phyloP scores from a whole-genome alignment of 2,329 filamentous ascomycete species.

The Aspergillus jensenii region DNA sequence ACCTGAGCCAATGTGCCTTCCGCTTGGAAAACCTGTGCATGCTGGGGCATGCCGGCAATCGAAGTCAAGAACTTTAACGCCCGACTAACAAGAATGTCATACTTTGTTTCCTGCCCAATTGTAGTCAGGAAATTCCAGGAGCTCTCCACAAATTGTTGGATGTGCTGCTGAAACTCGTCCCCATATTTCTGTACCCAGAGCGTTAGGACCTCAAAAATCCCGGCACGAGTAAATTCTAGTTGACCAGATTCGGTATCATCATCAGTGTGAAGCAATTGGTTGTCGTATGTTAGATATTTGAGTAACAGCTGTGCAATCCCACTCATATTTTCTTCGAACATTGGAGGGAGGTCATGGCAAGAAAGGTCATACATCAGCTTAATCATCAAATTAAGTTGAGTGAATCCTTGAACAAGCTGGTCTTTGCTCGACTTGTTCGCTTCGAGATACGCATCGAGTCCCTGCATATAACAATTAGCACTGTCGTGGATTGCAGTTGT shows the following conservation, averaged over 20 bases:
- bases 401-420: constrained; percentile 73
- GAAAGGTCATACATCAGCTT: constrained; percentile 96
- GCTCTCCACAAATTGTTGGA: constrained; percentile 80
- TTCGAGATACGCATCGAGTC: constrained; percentile 59
- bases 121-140: constrained; percentile 90
- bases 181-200: constrained; percentile 94
- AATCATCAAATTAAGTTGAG: constrained; percentile 81
- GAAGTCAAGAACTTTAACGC: constrained; percentile 92
- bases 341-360: constrained; percentile 92
- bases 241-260: constrained; percentile 87
- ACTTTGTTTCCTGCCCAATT: constrained; percentile 84
- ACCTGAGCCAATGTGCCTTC: constrained; percentile 78
- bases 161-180: constrained; percentile 81
- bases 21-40: constrained; percentile 83
- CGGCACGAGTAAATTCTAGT: constrained; percentile 83
- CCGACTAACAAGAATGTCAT: constrained; percentile 91
- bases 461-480: constrained; percentile 32
- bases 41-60: constrained; percentile 73
- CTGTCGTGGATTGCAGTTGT: not conserved
- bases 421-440: constrained; percentile 74
- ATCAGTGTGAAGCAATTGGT: constrained; percentile 75
- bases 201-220: constrained; percentile 87
- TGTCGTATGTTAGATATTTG: constrained; percentile 91
- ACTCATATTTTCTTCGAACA: constrained; percentile 85
- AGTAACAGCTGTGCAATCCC: constrained; percentile 77